Conservation (phyloP, 345 rosid species). For the Murraya paniculata region DNA sequence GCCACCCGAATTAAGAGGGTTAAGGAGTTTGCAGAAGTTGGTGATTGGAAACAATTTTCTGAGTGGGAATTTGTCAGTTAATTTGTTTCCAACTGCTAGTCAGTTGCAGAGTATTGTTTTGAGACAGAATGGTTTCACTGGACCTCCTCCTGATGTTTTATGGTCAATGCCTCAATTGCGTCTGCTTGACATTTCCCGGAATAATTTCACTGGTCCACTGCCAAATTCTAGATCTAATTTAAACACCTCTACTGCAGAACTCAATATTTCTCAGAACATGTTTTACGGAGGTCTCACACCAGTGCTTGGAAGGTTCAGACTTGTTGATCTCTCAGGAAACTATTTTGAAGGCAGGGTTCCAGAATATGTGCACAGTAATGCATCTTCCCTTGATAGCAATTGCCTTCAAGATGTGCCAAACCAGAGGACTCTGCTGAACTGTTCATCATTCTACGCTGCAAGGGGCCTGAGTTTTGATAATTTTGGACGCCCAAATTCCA, state of each 20-base stretch:
- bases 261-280: slow-evolving; percentile 69
- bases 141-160: slow-evolving; percentile 44
- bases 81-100: slow-evolving; percentile 49
- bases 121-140: slow-evolving; percentile 50
- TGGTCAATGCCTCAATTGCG: slow-evolving; percentile 61
- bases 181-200: slow-evolving; percentile 67
- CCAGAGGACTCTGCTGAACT: slow-evolving; percentile 57
- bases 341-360: slow-evolving; percentile 86
- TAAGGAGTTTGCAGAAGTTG: slow-evolving; percentile 64
- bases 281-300: slow-evolving; percentile 67
- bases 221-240: slow-evolving; percentile 39
- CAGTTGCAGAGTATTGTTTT: slow-evolving; percentile 61
- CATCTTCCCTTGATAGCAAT: slow-evolving; percentile 51
- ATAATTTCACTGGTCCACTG: slow-evolving; percentile 70
- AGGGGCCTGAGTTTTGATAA: slow-evolving; percentile 69
- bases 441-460: slow-evolving; percentile 61
- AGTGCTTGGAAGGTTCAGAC: slow-evolving; percentile 46
- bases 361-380: slow-evolving; percentile 40
- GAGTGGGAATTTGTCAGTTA: slow-evolving; percentile 50
- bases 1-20: slow-evolving; percentile 54
- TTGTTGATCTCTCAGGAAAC: slow-evolving; percentile 61
- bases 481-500: slow-evolving; percentile 69
- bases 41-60: slow-evolving; percentile 54
- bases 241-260: slow-evolving; percentile 34
- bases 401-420: slow-evolving; percentile 60